Evolutionary conservation across 768 basidiomycete species (phyloP).

Genomic region (Floccularia luteovirens): DNA sequence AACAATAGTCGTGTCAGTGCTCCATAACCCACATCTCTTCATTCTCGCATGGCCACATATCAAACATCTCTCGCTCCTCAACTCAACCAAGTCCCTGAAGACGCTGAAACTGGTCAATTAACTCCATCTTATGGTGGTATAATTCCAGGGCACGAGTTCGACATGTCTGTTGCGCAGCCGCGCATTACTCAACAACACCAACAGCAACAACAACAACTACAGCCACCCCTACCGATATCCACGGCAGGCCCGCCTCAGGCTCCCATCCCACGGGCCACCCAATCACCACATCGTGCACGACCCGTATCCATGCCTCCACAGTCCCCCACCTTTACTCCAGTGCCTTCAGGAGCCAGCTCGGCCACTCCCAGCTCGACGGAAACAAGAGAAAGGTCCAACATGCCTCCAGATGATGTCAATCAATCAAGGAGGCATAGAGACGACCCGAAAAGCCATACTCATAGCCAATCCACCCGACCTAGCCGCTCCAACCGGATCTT

Average conservation of each 20-base stretch:
- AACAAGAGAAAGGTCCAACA: slow-evolving; percentile 24
- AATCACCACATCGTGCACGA: slow-evolving; percentile 39
- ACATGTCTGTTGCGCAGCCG: slow-evolving; percentile 44
- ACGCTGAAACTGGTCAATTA: slow-evolving; percentile 27
- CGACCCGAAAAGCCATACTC: slow-evolving; percentile 15
- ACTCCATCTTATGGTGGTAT: slow-evolving; percentile 50
- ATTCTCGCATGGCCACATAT: slow-evolving; percentile 45
- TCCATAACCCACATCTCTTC: too few relatives aligned
- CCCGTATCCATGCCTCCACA: slow-evolving; percentile 77
- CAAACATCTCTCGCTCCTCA: slow-evolving; percentile 39
- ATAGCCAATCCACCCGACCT: slow-evolving; percentile 7
- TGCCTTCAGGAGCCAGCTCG: slow-evolving; percentile 9
- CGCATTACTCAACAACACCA: slow-evolving; percentile 14
- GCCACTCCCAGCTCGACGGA: slow-evolving; percentile 21
- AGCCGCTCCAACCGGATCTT: slow-evolving; percentile 54
- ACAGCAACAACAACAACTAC: slow-evolving; percentile 11
- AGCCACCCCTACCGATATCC: slow-evolving; percentile 11
- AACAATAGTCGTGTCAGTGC: too few relatives aligned
- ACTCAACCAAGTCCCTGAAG: slow-evolving; percentile 44
- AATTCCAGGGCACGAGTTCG: slow-evolving; percentile 57
- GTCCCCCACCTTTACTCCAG: slow-evolving; percentile 20
- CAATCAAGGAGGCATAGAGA: slow-evolving; percentile 23
- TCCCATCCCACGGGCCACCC: slow-evolving; percentile 9
- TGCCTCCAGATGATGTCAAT: slow-evolving; percentile 16
- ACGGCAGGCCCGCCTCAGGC: slow-evolving; percentile 18